Base-by-base conservation (phyloP, 176 grass and related monocot species). In the Panicum miliaceum region DNA sequence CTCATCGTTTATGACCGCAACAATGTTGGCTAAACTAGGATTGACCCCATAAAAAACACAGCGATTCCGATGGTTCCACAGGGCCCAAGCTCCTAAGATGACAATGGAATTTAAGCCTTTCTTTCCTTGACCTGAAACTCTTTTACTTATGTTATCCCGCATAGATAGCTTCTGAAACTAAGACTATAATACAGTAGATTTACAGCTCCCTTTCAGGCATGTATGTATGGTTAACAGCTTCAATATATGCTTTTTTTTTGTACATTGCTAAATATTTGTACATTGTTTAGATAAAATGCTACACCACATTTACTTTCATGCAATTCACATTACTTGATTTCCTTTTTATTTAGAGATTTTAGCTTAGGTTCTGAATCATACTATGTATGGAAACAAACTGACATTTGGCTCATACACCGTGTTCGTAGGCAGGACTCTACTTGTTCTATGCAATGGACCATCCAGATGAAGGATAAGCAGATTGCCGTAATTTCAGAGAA, bases 391-490 rank as follows among this genome's bases (percentile, higher is more conserved):
- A 77, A 83, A 20, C 22, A 62, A 76, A 82, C 69, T 93, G 70
- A 84, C 79, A 54, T n/a, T 79, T 77, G 42, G 5, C 68, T 85
- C 70, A 68, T 59, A 58, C 86, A 68, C 25, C 56, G 48, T 81
- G 51, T 79, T 77, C 62, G 13, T 91, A 84, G 81, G 73, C 92
- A 97, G 94, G 88, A 91, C 81, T 97, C 94, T 86, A 37, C 78
- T 89, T 97, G 84, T 89, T 84, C 90, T 84, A 53, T 97, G 84
- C 88, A 94, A 80, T 89, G 84, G 81, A 88, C 73, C 19, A 85
- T 92, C 84, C 92, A 94, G 71, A 88, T 84, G 71, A 92, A 89
- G 85, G 94, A 97, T 51, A 94, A 84, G 81, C 86, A 92, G 53
- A 76, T 97, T 80, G 77, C 77, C 54, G 80, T 92, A 52, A 85